A percentile compares a stretch with the other conserved stretches of the same genome.
Evolutionary conservation across 257 asterid genomes (phyloP).

Genomic region (Salvia rosmarinus): DNA sequence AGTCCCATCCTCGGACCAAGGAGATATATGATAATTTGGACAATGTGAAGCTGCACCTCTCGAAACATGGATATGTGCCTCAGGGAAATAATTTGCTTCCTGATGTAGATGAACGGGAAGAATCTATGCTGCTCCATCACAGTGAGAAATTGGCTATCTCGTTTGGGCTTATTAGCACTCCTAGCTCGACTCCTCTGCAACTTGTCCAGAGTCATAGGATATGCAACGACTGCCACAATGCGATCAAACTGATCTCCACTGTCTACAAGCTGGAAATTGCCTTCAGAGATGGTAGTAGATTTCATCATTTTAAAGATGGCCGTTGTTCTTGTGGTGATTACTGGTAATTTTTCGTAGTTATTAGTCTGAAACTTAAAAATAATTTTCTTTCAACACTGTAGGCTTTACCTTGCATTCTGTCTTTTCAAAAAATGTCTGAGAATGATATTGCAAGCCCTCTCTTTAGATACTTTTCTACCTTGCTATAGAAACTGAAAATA

Average conservation of each 20-base stretch:
- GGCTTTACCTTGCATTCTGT: slow-evolving; percentile 14
- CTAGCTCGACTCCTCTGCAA: slow-evolving; percentile 65
- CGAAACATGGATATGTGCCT: slow-evolving; percentile 50
- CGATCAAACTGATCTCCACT: slow-evolving; percentile 60
- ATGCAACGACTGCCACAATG: slow-evolving; percentile 75
- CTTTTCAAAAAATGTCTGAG: slow-evolving; percentile 1
- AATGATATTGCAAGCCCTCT: slow-evolving; percentile 20
- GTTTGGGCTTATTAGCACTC: slow-evolving; percentile 76
- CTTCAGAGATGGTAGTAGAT: slow-evolving; percentile 80
- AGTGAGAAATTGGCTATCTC: slow-evolving; percentile 87
- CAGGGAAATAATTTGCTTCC: slow-evolving; percentile 61
- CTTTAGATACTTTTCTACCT: slow-evolving; percentile 17
- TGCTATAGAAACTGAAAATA: slow-evolving; percentile 16
- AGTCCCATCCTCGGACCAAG: slow-evolving; percentile 50
- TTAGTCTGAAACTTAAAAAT: slow-evolving; percentile 5
- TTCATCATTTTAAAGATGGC: slow-evolving; percentile 71
- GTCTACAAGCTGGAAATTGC: slow-evolving; percentile 60
- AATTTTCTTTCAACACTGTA: slow-evolving; percentile 1
- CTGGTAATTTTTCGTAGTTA: slow-evolving; percentile 54
- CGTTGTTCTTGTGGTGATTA: slow-evolving; percentile 87
- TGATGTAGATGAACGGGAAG: slow-evolving; percentile 76
- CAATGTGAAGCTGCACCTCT: slow-evolving; percentile 51
- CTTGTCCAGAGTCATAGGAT: slow-evolving; percentile 86
- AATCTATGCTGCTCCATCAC: slow-evolving; percentile 53
- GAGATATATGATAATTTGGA: slow-evolving; percentile 61